phyloP scores from a whole-genome alignment of 108 stramenopile genomes.

The Nannochloropsis oceanica region DNA sequence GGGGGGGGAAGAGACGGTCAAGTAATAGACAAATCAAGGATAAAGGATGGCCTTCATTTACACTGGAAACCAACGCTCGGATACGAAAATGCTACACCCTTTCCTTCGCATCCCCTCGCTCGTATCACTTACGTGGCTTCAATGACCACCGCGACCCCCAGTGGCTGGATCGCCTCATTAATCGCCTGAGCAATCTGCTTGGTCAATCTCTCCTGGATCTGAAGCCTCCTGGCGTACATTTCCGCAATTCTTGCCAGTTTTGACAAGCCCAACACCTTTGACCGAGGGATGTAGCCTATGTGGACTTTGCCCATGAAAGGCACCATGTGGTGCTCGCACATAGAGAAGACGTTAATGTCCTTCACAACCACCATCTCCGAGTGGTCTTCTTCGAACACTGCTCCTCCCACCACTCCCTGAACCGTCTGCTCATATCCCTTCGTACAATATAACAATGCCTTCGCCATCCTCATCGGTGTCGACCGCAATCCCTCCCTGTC shows the following conservation, averaged over 20 bases:
- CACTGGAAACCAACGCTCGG: background rate
- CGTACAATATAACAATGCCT: conserved; percentile 80
- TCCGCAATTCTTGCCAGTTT: conserved; percentile 91
- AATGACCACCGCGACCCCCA: conserved; percentile 93
- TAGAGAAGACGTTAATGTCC: conserved; percentile 82
- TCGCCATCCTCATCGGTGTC: conserved; percentile 86
- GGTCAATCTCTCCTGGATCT: conserved; percentile 97
- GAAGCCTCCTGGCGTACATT: conserved; percentile 71
- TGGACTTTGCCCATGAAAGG: conserved; percentile 87
- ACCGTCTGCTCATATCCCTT: conserved; percentile 63
- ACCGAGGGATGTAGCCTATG: conserved; percentile 85
- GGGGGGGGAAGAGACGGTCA: too few species aligned
- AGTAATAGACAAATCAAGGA: background rate
- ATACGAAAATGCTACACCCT: too few species aligned
- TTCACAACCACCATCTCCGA: conserved; percentile 90
- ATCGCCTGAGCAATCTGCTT: conserved; percentile 89
- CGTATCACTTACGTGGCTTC: conserved; percentile 48
- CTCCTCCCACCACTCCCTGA: conserved; percentile 63
- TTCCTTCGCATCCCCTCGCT: background rate
- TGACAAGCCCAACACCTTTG: conserved; percentile 55
- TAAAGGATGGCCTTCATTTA: background rate
- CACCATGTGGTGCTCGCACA: conserved; percentile 99
- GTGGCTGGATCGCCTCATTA: conserved; percentile 66
- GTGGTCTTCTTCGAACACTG: conserved; percentile 72
- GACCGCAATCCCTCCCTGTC: conserved; percentile 70